These are phyloP conservation scores for Xylaria longipes DNA, from an alignment of 495 filamentous ascomycete genomes.

Conservation along the genomic window DNA sequence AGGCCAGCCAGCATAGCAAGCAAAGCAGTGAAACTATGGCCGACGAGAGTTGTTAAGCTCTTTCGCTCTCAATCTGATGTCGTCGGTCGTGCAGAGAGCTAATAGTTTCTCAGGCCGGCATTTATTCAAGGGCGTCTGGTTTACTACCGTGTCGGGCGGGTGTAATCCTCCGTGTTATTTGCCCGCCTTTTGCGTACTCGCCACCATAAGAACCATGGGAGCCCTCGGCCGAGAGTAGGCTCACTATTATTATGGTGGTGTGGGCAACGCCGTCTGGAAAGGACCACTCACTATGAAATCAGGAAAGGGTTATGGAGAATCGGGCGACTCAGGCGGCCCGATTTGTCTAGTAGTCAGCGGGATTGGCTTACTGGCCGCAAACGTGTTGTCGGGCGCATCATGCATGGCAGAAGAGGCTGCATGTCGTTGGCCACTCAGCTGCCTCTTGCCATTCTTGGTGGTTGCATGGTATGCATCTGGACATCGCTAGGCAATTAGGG, in stretches of 20 bases:
- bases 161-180: constrained; percentile 5
- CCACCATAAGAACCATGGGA: neutral
- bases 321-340: constrained; percentile 43
- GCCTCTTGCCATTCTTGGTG: constrained; percentile 38
- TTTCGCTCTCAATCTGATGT: constrained; percentile 3
- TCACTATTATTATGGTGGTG: constrained; percentile 17
- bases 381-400: constrained; percentile 39
- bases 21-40: constrained; percentile 32
- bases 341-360: constrained; percentile 43
- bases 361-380: constrained; percentile 41
- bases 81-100: constrained; percentile 24
- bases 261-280: constrained; percentile 23
- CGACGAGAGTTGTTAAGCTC: constrained; percentile 35
- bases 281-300: constrained; percentile 14
- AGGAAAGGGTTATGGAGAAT: constrained; percentile 28
- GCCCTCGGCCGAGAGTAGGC: constrained; percentile 2
- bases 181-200: neutral
- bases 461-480: constrained; percentile 43
- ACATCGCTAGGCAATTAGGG: constrained; percentile 36
- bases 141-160: neutral
- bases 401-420: constrained; percentile 42
- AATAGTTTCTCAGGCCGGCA: constrained; percentile 36
- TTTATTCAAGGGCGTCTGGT: constrained; percentile 27
- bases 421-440: constrained; percentile 42
- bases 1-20: no score